These are phyloP conservation scores for Cystobasidium onofrii DNA, from an alignment of 768 basidiomycete genomes.

Conservation along the genomic window DNA sequence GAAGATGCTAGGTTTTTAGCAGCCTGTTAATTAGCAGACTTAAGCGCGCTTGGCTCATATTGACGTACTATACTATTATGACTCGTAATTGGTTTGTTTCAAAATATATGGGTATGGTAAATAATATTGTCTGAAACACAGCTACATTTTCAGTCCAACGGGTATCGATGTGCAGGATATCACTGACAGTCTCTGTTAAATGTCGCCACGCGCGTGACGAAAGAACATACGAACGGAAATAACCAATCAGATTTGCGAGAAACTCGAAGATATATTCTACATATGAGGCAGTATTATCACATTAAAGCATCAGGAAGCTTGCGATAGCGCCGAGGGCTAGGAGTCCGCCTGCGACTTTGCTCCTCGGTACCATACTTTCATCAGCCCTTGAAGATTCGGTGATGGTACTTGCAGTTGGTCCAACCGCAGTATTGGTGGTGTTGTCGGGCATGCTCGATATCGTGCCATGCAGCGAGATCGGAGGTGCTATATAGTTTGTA, in stretches of 20 bases:
- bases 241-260: not conserved
- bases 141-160: not conserved
- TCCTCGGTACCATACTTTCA: not conserved
- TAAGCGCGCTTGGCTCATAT: too few relatives aligned
- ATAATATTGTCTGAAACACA: not conserved
- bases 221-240: not conserved
- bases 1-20: slow-evolving; percentile 24
- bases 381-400: not conserved
- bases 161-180: not conserved
- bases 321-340: not conserved
- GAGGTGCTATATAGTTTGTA: not conserved
- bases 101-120: too few relatives aligned
- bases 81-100: too few relatives aligned
- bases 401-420: not conserved
- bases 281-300: not conserved
- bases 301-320: not conserved
- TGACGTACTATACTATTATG: not conserved
- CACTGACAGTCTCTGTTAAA: not conserved
- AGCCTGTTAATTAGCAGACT: not conserved
- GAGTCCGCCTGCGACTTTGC: not conserved
- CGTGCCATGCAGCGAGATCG: not conserved
- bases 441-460: not conserved
- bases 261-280: not conserved
- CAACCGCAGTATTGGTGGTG: not conserved
- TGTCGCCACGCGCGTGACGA: not conserved